Evolutionary conservation across 2,329 filamentous ascomycete genomes (phyloP), one percentile per base, ranked within the genome.

Genomic region (Dactylonectria macrodidyma): DNA sequence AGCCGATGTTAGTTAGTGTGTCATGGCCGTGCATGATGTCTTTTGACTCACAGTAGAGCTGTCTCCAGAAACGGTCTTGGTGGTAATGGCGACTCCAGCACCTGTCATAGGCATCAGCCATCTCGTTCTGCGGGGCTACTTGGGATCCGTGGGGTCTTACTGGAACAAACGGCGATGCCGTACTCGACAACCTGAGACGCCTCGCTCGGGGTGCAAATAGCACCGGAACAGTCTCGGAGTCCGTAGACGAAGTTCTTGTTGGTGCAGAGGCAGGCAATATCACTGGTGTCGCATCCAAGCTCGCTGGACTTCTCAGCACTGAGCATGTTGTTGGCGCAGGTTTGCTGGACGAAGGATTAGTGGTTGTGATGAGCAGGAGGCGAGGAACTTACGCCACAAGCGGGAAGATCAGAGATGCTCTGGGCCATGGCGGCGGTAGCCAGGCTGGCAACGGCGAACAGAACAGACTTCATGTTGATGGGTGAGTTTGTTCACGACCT

Each of bases 311-410:
- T 81, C 65, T 61, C 73, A n/a, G 74, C 70, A 55, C 77, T 74
- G 50, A 85, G 71, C 86, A 90, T 88, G 81, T 86, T 86, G 75
- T 75, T 78, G 70, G 84, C 80, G 72, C 88, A 90, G 47, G 74
- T 79, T 75, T 78, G 80, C 87, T 89, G 63, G n/a, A n/a, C 65
- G 34, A 56, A 16, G 10, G 24, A 60, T 75, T 34, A 77, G 70
- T 24, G 24, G 22, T 16, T 59, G 52, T 26, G 5, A 3, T 50
- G 24, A 22, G n/a, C 11, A 36, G 26, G 19, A 10, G 2, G 19
- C 24, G 44, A 30, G 10, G 7, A 57, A 69, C 87, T 84, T 86
- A 90, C 88, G 78, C 84, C 87, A 73, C 88, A 90, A 19, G 76
- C 65, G 38, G 86, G 83, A 58, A 89, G 84, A 62, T 79, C 78